A percentile compares a stretch with the other conserved stretches of the same genome.
Evolutionary conservation across 805 yeast genomes (phyloP).

Genomic region (Yarrowia osloensis): DNA sequence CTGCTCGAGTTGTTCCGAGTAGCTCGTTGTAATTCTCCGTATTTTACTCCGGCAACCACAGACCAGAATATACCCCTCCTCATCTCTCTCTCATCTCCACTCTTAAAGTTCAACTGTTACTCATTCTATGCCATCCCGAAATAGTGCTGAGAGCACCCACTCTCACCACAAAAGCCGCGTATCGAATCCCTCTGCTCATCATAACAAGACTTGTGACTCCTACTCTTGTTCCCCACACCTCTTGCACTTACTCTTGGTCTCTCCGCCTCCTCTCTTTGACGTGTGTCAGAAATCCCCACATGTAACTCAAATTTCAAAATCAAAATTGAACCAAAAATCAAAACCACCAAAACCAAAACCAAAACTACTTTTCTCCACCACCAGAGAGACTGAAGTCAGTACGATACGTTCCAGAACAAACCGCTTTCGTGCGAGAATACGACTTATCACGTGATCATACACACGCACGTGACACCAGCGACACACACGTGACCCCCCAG

Average conservation of each 20-base stretch:
- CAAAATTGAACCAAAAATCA: slow-evolving; percentile 3
- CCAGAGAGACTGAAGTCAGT: no score
- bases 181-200: no score
- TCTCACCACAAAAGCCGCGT: no score
- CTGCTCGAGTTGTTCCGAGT: not conserved
- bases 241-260: no score
- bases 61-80: not conserved
- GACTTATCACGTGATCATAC: not conserved
- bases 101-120: not conserved
- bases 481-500: not conserved
- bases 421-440: not conserved
- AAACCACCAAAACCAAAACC: not conserved
- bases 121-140: not conserved
- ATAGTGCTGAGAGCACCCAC: no score
- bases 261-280: not conserved
- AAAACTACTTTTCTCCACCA: not conserved
- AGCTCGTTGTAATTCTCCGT: not conserved
- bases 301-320: slow-evolving; percentile 8
- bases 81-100: not conserved
- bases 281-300: slow-evolving; percentile 16
- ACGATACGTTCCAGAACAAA: not conserved
- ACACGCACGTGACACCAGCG: not conserved
- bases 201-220: no score
- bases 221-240: not conserved
- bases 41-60: not conserved